Conservation (phyloP, 352 stramenopile species). For the Phytophthora rubi region DNA sequence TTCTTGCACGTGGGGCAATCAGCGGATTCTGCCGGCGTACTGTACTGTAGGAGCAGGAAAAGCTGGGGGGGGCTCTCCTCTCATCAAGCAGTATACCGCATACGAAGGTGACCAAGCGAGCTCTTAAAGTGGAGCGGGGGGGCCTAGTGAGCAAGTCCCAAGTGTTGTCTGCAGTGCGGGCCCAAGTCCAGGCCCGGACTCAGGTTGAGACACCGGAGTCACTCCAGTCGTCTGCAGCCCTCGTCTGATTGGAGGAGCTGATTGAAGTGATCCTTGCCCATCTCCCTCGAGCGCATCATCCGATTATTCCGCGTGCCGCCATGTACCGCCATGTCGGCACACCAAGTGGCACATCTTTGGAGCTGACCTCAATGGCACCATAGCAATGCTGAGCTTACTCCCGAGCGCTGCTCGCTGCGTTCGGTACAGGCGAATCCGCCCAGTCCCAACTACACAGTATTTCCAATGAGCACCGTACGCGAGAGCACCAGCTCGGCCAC, state of each 20-base stretch:
- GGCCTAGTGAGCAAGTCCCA: background rate
- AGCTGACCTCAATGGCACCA: background rate
- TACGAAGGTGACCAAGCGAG: background rate
- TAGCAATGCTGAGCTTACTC: background rate
- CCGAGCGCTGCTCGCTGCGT: background rate
- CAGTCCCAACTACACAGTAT: background rate
- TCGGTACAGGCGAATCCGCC: background rate
- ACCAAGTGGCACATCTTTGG: slow-evolving; percentile 30
- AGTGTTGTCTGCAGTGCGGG: background rate
- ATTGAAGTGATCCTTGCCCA: slow-evolving; percentile 12
- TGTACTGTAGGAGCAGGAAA: background rate
- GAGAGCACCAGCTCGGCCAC: background rate
- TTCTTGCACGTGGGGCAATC: background rate
- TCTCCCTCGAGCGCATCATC: slow-evolving; percentile 14
- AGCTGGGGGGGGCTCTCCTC: background rate
- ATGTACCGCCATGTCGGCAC: slow-evolving; percentile 5
- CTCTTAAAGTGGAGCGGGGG: background rate
- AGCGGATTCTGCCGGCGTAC: background rate
- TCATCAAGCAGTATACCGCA: background rate
- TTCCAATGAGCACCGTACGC: slow-evolving; percentile 9
- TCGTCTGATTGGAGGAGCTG: slow-evolving; percentile 21
- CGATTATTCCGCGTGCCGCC: slow-evolving; percentile 3
- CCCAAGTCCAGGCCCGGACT: too few relatives aligned
- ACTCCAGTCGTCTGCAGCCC: background rate
- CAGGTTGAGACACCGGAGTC: too few relatives aligned